phyloP scores from a whole-genome alignment of 2,329 filamentous ascomycete species.

The Fusarium protoensiforme region DNA sequence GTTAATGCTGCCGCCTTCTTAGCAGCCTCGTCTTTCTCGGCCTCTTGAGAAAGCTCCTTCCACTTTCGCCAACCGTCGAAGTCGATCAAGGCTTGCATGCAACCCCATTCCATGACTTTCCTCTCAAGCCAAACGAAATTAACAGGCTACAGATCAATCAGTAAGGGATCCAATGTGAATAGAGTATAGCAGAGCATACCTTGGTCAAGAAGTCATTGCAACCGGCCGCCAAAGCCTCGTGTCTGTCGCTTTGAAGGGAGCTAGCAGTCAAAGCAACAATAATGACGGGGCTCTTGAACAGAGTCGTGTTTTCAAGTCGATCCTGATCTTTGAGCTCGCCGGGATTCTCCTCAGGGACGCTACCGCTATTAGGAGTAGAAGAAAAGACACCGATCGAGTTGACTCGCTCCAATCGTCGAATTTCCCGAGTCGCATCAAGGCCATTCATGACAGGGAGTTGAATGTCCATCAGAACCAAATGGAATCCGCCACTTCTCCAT shows the following conservation, averaged over 20 bases:
- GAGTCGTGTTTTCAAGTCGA: conserved; percentile 71
- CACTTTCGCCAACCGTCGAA: conserved; percentile 98
- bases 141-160: conserved; percentile 73
- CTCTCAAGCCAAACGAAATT: conserved; percentile 97
- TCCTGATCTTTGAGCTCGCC: conserved; percentile 71
- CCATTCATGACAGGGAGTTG: conserved; percentile 97
- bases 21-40: conserved; percentile 54
- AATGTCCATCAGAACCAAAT: conserved; percentile 98
- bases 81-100: conserved; percentile 99
- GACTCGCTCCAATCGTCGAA: conserved; percentile 85
- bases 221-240: conserved; percentile 92
- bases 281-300: conserved; percentile 97
- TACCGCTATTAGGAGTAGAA: conserved; percentile 68
- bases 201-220: conserved; percentile 99
- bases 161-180: not conserved
- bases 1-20: conserved; percentile 52
- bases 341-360: conserved; percentile 57
- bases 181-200: conserved; percentile 61
- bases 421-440: conserved; percentile 93
- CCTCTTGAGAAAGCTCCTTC: conserved; percentile 79
- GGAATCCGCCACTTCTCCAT: conserved; percentile 92
- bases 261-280: conserved; percentile 97
- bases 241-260: conserved; percentile 92
- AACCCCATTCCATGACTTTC: conserved; percentile 99
- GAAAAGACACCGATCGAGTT: conserved; percentile 94